Evolutionary conservation across 768 basidiomycete species (phyloP), one percentile per base, ranked within the genome.

Genomic region (Suillus subalutaceus): DNA sequence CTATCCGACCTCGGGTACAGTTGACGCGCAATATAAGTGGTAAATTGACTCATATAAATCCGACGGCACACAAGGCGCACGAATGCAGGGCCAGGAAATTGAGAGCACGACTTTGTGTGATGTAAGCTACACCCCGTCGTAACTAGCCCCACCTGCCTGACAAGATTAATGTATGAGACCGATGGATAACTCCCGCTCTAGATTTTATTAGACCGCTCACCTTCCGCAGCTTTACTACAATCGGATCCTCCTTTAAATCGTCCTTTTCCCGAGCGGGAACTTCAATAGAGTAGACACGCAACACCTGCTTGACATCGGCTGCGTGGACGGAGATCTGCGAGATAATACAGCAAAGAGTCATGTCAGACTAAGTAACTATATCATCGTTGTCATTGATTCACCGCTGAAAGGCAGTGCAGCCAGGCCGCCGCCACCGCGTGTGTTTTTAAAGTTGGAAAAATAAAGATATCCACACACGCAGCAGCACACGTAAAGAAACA

Each of bases 321-420:
- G 89, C 74, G 74, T 98, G 96, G 4, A 98, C 95, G 66, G 96
- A 97, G 73, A 97, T 92, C 94, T 96, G 71, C 46, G 73, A 40
- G 62, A 63, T 63, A n/a, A 65, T 62, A 64, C 63, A 66, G 62
- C 68, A 66, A 68, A 63, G 70, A 69, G 69, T 65, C 53, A 58
- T 59, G 50, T 66, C 63, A 70, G 62, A 60, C 71, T 70, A 55
- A 72, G 73, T 70, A 73, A 37, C 70, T 23, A 68, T 62, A 66
- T 60, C 40, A 65, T 53, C 65, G 66, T 18, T 37, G 32, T 35
- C 38, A 63, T 73, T 26, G 26, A 41, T 41, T 68, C 67, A 70
- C 71, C 66, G 68, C 65, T 62, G 63, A 70, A 76, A 74, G 68
- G 72, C 68, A 63, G 64, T 71, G 50, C 35, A 65, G 37, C 67